phyloP scores from a whole-genome alignment of 805 yeast genomes.

The Ogataea corticis region DNA sequence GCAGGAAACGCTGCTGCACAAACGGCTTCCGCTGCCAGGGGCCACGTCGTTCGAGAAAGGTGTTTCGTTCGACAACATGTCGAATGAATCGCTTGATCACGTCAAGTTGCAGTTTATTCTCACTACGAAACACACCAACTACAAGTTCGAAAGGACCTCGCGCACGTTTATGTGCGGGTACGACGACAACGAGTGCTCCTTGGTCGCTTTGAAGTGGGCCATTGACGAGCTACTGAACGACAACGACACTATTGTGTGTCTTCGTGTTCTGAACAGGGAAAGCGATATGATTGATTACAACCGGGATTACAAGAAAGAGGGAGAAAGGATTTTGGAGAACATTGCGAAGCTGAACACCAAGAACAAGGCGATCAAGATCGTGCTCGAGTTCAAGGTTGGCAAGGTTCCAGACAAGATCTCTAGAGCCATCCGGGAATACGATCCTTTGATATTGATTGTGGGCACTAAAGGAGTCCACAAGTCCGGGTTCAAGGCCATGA shows the following conservation, averaged over 20 bases:
- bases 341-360: constrained; percentile 35
- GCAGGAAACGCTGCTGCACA: background rate
- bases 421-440: constrained; percentile 44
- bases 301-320: constrained; percentile 35
- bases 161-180: constrained; percentile 47
- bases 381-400: constrained; percentile 46
- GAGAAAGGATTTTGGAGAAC: constrained; percentile 33
- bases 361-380: constrained; percentile 41
- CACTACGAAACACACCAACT: constrained; percentile 39
- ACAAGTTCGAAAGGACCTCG: constrained; percentile 36
- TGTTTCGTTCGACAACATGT: constrained; percentile 45
- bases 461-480: constrained; percentile 42
- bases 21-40: constrained; percentile 11
- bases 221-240: constrained; percentile 44
- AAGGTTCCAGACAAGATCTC: constrained; percentile 42
- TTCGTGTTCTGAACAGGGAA: constrained; percentile 42
- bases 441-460: constrained; percentile 45
- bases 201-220: constrained; percentile 46
- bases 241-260: constrained; percentile 47
- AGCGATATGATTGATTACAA: constrained; percentile 21
- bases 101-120: constrained; percentile 38
- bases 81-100: constrained; percentile 32
- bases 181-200: constrained; percentile 42
- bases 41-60: constrained; percentile 29
- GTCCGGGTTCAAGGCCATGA: constrained; percentile 41